phyloP scores from a whole-genome alignment of 2,329 filamentous ascomycete species.

The Aspergillus cejpii region DNA sequence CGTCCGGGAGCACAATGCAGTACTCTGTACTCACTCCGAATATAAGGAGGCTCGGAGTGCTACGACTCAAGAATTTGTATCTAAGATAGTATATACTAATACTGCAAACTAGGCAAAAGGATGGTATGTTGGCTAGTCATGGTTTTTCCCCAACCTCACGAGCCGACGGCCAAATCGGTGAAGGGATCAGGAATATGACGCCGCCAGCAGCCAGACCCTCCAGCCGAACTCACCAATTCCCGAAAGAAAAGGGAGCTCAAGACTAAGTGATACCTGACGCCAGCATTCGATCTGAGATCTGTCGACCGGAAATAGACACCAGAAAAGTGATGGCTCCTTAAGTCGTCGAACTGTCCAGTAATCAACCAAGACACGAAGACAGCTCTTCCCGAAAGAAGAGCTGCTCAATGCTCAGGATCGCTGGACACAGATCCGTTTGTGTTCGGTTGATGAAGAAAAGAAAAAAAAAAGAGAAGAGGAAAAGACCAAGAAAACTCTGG shows the following conservation, averaged over 20 bases:
- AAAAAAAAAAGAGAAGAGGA: conserved; percentile 34
- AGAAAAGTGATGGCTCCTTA: conserved; percentile 69
- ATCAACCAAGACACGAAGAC: conserved; percentile 63
- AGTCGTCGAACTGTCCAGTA: conserved; percentile 78
- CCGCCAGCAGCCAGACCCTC: conserved; percentile 50
- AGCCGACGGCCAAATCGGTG: conserved; percentile 76
- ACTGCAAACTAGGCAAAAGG: conserved; percentile 6
- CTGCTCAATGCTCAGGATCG: conserved; percentile 55
- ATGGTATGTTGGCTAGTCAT: conserved; percentile 64
- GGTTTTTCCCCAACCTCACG: conserved; percentile 86
- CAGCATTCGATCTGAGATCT: conserved; percentile 74
- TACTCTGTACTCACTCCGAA: no score
- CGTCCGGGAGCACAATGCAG: no score
- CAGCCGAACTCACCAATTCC: conserved; percentile 59
- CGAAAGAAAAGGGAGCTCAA: conserved; percentile 54
- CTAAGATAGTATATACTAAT: conserved; percentile 2
- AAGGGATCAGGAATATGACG: conserved; percentile 87
- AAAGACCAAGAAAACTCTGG: conserved; percentile 28
- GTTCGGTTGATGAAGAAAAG: conserved; percentile 40
- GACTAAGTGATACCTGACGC: conserved; percentile 49
- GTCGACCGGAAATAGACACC: conserved; percentile 90
- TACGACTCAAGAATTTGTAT: neutral
- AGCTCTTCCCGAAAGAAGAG: conserved; percentile 33
- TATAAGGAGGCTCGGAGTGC: no score
- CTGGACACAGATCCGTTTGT: conserved; percentile 75